A percentile compares a stretch with the other conserved stretches of the same genome.
These are phyloP conservation scores for Cladosporium cucumerinum DNA, from an alignment of 2,329 filamentous ascomycete genomes.

Conservation along the genomic window DNA sequence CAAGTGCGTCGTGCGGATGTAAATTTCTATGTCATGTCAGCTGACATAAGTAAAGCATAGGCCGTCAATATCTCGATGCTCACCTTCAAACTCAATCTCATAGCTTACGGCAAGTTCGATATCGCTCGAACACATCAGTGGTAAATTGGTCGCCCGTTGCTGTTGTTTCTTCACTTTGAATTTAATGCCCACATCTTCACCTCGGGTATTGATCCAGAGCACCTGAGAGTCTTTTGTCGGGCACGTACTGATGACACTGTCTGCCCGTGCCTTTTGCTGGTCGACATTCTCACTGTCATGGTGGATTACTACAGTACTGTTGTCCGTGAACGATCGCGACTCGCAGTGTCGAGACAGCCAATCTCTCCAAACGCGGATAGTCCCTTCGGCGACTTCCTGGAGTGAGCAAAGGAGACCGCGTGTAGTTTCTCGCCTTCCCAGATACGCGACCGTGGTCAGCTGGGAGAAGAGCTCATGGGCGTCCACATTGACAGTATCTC, in stretches of 20 bases:
- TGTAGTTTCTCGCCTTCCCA: conserved; percentile 63
- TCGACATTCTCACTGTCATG: conserved; percentile 23
- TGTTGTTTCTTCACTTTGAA: conserved; percentile 60
- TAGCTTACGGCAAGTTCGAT: conserved; percentile 69
- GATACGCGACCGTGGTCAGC: conserved; percentile 63
- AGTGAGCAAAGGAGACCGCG: conserved; percentile 62
- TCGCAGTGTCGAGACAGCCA: conserved; percentile 59
- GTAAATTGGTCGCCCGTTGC: conserved; percentile 40
- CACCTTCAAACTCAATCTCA: conserved; percentile 69
- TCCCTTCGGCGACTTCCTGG: conserved; percentile 63
- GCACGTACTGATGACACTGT: neutral
- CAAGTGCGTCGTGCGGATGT: conserved; percentile 62
- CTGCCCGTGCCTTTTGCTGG: neutral
- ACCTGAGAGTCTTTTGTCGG: conserved; percentile 42
- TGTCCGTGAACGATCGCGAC: conserved; percentile 30
- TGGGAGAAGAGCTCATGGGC: conserved; percentile 71
- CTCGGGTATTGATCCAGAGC: conserved; percentile 64
- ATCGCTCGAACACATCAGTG: conserved; percentile 55
- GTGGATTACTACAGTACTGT: conserved; percentile 28
- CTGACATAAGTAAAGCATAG: neutral
- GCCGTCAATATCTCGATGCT: conserved; percentile 24
- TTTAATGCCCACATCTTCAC: conserved; percentile 62
- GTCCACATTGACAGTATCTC: conserved; percentile 63
- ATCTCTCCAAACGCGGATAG: conserved; percentile 67
- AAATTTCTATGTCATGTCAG: conserved; percentile 53